Evolutionary conservation across 768 basidiomycete genomes (phyloP).

Genomic region (Peribolospora baueri): DNA sequence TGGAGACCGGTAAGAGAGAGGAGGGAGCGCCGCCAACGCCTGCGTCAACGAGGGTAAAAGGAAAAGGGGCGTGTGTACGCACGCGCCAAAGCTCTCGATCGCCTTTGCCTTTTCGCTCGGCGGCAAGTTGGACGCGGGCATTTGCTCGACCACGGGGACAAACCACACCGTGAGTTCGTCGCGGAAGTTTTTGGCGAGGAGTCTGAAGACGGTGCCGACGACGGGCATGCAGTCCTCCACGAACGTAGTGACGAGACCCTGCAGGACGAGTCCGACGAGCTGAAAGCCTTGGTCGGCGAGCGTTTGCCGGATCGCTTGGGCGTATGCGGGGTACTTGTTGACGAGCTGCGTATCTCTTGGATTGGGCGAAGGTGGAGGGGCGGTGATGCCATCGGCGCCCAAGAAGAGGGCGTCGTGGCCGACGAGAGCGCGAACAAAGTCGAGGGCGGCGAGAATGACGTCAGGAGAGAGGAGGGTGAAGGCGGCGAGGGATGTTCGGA

Average conservation of each 20-base stretch:
- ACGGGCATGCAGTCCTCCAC: conserved; percentile 54
- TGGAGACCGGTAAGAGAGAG: not conserved
- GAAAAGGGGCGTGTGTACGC: conserved; percentile 17
- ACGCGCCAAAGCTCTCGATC: conserved; percentile 50
- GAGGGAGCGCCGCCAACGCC: conserved; percentile 5
- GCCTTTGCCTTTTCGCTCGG: conserved; percentile 42
- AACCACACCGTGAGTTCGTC: conserved; percentile 47
- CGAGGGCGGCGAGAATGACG: conserved; percentile 53
- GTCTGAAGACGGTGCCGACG: conserved; percentile 55
- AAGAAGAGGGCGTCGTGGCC: conserved; percentile 39
- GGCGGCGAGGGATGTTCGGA: conserved; percentile 49
- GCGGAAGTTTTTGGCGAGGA: conserved; percentile 41
- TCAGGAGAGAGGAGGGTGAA: conserved; percentile 63
- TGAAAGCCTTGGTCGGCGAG: conserved; percentile 47
- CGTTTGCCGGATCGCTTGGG: conserved; percentile 30
- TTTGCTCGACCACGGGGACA: conserved; percentile 40
- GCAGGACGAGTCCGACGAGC: conserved; percentile 38
- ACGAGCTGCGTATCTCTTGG: not conserved
- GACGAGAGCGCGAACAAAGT: conserved; percentile 49
- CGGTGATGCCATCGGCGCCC: conserved; percentile 1
- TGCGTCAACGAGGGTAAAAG: not conserved
- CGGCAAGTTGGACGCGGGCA: conserved; percentile 24
- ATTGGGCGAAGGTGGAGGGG: not conserved
- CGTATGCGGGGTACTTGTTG: conserved; percentile 22
- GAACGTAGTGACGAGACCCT: conserved; percentile 63